Percentiles rank a stretch among this genome's conserved stretches.
Evolutionary conservation across 352 stramenopile genomes (phyloP).

Genomic region (Phytophthora boehmeriae): DNA sequence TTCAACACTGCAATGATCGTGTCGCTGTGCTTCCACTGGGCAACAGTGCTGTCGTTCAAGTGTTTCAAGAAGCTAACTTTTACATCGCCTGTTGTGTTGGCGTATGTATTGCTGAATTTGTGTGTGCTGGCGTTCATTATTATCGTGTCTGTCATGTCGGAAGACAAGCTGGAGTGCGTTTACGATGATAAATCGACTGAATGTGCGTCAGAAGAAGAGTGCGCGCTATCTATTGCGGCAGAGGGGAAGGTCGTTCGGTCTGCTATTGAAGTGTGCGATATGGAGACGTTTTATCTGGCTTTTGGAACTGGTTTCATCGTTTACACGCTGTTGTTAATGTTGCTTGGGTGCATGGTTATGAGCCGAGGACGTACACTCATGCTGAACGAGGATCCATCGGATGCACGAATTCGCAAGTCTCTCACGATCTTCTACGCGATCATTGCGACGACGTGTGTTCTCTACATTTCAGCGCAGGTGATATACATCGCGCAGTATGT

Average conservation of each 20-base stretch:
- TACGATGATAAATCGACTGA: slow-evolving; percentile 66
- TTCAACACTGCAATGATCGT: slow-evolving; percentile 90
- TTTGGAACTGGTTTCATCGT: slow-evolving; percentile 83
- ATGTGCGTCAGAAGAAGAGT: slow-evolving; percentile 64
- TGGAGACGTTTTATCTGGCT: slow-evolving; percentile 83
- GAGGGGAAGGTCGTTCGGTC: slow-evolving; percentile 73
- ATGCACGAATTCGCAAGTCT: slow-evolving; percentile 82
- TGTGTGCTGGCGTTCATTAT: slow-evolving; percentile 76
- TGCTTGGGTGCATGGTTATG: slow-evolving; percentile 90
- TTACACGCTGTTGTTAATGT: slow-evolving; percentile 86
- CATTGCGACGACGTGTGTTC: slow-evolving; percentile 85
- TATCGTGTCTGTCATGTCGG: slow-evolving; percentile 51
- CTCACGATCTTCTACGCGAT: slow-evolving; percentile 91
- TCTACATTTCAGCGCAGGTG: slow-evolving; percentile 87
- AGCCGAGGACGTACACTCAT: slow-evolving; percentile 81
- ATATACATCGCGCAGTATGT: slow-evolving; percentile 90
- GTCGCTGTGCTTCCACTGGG: slow-evolving; percentile 89
- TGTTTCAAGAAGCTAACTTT: slow-evolving; percentile 88
- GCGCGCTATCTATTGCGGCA: slow-evolving; percentile 57
- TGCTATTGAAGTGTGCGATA: slow-evolving; percentile 70
- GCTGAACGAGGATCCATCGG: slow-evolving; percentile 85
- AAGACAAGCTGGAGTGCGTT: slow-evolving; percentile 72
- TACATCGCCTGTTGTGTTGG: slow-evolving; percentile 78
- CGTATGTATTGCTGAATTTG: slow-evolving; percentile 68
- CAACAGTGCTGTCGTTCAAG: slow-evolving; percentile 84